Percentiles rank a stretch among this genome's conserved stretches.
Conservation (phyloP, 192 early-diverging fungal species). For the Podila epigama region DNA sequence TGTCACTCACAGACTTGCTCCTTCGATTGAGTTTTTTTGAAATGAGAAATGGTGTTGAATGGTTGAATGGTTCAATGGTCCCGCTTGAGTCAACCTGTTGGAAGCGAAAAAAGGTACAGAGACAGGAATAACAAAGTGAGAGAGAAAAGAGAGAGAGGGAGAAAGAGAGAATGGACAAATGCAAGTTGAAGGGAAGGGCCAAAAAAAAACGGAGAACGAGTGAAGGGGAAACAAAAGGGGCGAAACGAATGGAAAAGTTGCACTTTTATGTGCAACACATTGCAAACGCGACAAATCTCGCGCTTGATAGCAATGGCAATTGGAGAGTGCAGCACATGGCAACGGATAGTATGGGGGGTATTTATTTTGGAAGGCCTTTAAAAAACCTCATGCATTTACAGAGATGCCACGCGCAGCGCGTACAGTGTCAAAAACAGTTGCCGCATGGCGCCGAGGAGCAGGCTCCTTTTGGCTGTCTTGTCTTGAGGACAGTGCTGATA, state of each 20-base stretch:
- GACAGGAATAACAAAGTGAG: neutral
- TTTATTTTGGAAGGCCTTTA: no score
- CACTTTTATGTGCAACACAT: no score
- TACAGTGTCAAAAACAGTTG: slow-evolving; percentile 27
- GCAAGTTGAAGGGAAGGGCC: neutral
- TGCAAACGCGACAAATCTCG: no score
- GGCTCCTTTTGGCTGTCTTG: neutral
- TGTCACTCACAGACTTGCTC: neutral
- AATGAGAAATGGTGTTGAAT: neutral
- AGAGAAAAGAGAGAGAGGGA: neutral
- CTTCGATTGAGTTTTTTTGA: neutral
- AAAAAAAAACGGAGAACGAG: no score
- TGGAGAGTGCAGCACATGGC: no score
- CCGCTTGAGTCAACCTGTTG: neutral
- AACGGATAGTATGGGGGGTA: no score
- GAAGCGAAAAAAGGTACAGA: neutral
- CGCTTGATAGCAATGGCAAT: neutral
- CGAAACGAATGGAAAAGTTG: no score
- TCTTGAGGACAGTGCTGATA: no score
- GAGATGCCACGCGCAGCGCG: slow-evolving; percentile 15
- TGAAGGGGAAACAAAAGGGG: no score
- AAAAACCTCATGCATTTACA: slow-evolving; percentile 13
- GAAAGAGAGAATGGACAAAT: neutral
- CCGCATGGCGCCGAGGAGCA: neutral
- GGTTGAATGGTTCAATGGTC: neutral